Evolutionary conservation across 202 grass and related monocot genomes (phyloP), one percentile per base, ranked within the genome.

Genomic region (Bolboschoenoplectus hybrid): DNA sequence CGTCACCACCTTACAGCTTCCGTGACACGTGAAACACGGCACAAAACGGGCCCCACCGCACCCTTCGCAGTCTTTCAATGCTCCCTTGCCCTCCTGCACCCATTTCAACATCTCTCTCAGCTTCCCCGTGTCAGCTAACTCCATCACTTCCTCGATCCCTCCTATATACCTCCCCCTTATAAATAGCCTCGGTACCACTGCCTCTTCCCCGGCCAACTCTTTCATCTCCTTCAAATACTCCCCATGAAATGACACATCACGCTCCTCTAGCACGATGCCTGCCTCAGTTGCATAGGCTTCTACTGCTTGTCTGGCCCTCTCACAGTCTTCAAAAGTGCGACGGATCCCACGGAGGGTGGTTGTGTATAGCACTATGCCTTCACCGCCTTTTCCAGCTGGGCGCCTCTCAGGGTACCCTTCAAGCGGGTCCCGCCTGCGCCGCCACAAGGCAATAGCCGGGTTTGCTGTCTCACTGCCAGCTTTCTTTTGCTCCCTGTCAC

Each of bases 311-410:
- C 96, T 83, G 57, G 86, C 86, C 78, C 85, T 85, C 89, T 98
- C 96, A 88, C 96, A 98, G 79, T 98, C 96, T 73, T 98, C 91
- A 86, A 98, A 98, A 71, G 96, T 98, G 32, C 91, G 93, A 0
- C 96, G 91, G 61, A 98, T 89, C 45, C 96, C 93, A 81, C 85
- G 87, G 77, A 98, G 96, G 78, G 96, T 91, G 46, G 96, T 98
- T 5, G 91, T 98, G 89, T 98, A 98, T 9, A 98, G 89, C 74
- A 98, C 93, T 62, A 94, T 91, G 8, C 96, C 96, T 56, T 91
- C 90, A 63, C 90, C 90, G 0, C 83, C 14, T 10, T 91, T 85
- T 4, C 96, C 93, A 1, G 93, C 90, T 0, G 91, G 96, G 1
- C 74, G 86, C 0, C 83, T 80, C 90, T 98, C 93, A 1, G 96